phyloP scores from a whole-genome alignment of 306 rosid genomes.

The Gleditsia sinensis region DNA sequence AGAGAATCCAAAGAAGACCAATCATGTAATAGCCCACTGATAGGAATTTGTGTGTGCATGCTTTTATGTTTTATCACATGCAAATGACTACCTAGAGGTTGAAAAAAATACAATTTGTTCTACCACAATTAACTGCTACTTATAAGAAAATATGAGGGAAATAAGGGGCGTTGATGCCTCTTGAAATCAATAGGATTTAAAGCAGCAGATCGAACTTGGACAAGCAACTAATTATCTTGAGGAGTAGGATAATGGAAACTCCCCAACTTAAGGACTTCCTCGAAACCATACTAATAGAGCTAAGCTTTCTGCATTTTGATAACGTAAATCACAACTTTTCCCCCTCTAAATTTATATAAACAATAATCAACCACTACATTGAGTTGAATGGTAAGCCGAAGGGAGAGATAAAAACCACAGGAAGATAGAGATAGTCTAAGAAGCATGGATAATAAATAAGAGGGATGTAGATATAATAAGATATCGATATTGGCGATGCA shows the following conservation, averaged over 20 bases:
- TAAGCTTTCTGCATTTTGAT: constrained; percentile 47
- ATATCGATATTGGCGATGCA: too few species aligned
- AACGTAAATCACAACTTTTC: not conserved
- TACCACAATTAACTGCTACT: not conserved
- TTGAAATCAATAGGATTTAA: constrained; percentile 53
- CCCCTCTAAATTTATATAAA: not conserved
- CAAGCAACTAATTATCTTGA: constrained; percentile 34
- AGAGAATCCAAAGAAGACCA: not conserved
- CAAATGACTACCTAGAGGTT: not conserved
- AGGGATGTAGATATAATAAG: too few species aligned
- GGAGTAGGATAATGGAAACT: constrained; percentile 39
- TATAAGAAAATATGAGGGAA: constrained; percentile 41
- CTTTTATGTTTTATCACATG: not conserved
- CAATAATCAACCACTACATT: not conserved
- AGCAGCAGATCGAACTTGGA: constrained; percentile 48
- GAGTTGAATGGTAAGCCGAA: not conserved
- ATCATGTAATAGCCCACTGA: not conserved
- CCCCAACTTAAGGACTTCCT: constrained; percentile 51
- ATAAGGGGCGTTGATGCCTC: constrained; percentile 39
- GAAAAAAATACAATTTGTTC: not conserved
- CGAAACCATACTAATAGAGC: constrained; percentile 48
- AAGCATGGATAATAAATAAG: too few species aligned
- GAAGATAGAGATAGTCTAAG: not conserved
- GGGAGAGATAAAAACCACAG: too few species aligned
- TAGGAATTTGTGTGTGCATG: not conserved